A percentile compares a stretch with the other conserved stretches of the same genome.
Evolutionary conservation across 768 basidiomycete species (phyloP).

Genomic region (Dendrothele bispora): DNA sequence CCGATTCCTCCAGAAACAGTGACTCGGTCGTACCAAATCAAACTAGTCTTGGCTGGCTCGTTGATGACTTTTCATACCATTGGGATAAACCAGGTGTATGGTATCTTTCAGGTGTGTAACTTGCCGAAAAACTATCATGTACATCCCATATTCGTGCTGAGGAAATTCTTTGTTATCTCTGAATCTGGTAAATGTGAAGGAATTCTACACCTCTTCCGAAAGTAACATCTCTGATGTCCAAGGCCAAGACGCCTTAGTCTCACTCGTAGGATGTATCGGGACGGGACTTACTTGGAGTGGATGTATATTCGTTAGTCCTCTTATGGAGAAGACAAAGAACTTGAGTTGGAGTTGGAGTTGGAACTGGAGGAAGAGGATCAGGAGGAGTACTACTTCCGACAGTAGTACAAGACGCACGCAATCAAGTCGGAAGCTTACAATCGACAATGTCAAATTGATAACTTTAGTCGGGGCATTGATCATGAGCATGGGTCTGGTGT

Average conservation of each 20-base stretch:
- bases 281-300: conserved; percentile 48
- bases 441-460: conserved; percentile 32
- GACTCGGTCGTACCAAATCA: conserved; percentile 33
- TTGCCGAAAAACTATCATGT: too few relatives aligned
- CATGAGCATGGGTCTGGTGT: conserved; percentile 42
- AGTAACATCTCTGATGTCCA: conserved; percentile 33
- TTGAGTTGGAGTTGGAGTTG: too few relatives aligned
- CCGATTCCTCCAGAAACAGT: too few relatives aligned
- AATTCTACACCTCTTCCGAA: conserved; percentile 40
- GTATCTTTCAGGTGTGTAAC: conserved; percentile 44
- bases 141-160: too few relatives aligned
- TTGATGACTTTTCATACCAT: conserved; percentile 46
- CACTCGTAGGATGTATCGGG: conserved; percentile 42
- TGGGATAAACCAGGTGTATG: conserved; percentile 41
- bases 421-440: too few relatives aligned
- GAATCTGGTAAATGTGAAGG: too few relatives aligned
- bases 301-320: conserved; percentile 40
- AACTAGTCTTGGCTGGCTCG: conserved; percentile 40
- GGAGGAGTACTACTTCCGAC: too few relatives aligned
- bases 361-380: too few relatives aligned
- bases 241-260: conserved; percentile 39
- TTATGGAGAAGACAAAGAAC: conserved; percentile 35
- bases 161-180: too few relatives aligned
- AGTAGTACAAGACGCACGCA: too few relatives aligned
- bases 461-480: conserved; percentile 34